phyloP scores from a whole-genome alignment of 768 basidiomycete genomes.

The Neoboletus brunneissimus region DNA sequence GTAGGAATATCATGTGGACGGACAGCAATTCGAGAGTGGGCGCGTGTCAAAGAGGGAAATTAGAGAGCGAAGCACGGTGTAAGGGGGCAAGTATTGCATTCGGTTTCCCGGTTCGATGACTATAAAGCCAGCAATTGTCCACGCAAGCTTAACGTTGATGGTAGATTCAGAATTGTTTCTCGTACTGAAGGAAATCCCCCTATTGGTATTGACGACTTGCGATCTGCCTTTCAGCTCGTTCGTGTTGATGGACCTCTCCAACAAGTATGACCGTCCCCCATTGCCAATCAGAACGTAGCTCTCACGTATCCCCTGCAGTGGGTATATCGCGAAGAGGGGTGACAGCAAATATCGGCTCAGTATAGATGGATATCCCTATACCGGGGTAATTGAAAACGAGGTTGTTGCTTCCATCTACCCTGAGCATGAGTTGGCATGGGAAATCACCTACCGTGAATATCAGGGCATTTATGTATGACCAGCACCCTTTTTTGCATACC shows the following conservation, averaged over 20 bases:
- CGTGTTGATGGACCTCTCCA: background rate
- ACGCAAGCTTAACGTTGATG: background rate
- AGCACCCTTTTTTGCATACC: background rate
- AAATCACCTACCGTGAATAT: fast-evolving
- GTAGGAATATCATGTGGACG: background rate
- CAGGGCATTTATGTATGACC: background rate
- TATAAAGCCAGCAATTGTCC: background rate
- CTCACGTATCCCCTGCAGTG: background rate
- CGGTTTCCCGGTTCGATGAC: background rate
- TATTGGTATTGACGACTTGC: background rate
- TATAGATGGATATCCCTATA: background rate
- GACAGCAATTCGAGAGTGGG: too few species aligned
- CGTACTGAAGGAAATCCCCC: background rate
- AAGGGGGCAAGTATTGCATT: too few species aligned
- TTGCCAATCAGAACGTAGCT: too few species aligned
- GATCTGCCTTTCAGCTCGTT: background rate
- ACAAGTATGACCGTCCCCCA: background rate
- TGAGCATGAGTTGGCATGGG: background rate
- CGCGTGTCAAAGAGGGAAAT: too few species aligned
- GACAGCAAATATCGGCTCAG: background rate
- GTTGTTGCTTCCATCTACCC: background rate
- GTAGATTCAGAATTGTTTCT: background rate
- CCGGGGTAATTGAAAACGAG: background rate
- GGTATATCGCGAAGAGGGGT: background rate
- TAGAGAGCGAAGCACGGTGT: too few species aligned